Evolutionary conservation across 805 yeast species (phyloP).

Genomic region (Tetrapisispora taiwanensis): DNA sequence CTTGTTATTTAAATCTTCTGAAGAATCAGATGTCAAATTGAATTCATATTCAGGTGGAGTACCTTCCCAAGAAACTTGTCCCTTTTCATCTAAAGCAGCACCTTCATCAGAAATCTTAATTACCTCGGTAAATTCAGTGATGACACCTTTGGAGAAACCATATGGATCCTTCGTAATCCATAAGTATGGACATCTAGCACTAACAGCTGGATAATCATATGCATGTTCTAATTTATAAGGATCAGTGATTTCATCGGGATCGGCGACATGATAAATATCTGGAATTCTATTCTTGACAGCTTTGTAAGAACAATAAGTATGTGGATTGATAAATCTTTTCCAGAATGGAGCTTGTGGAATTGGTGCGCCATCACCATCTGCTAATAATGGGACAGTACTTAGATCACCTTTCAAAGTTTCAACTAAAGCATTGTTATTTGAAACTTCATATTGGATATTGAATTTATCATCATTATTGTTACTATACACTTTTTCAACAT

Average conservation of each 20-base stretch:
- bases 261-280: constrained; percentile 43
- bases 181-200: constrained; percentile 58
- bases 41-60: constrained; percentile 35
- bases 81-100: constrained; percentile 46
- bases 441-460: neutral
- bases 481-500: constrained; percentile 4
- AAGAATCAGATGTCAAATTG: neutral
- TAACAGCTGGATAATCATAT: constrained; percentile 66
- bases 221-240: constrained; percentile 43
- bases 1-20: constrained; percentile 3
- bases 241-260: constrained; percentile 33
- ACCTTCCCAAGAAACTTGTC: constrained; percentile 39
- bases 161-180: constrained; percentile 90
- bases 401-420: constrained; percentile 7
- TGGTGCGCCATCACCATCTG: constrained; percentile 42
- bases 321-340: constrained; percentile 47
- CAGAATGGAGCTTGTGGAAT: constrained; percentile 33
- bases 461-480: neutral
- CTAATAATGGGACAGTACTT: constrained; percentile 48
- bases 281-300: constrained; percentile 46
- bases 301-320: constrained; percentile 40
- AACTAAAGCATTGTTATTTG: neutral
- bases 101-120: constrained; percentile 60
- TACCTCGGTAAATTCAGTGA: constrained; percentile 43
- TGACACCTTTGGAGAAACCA: constrained; percentile 63